Percentiles rank a stretch among this genome's conserved stretches.
These are phyloP conservation scores for Polyporus arcularius DNA, from an alignment of 768 basidiomycete species.

Conservation along the genomic window DNA sequence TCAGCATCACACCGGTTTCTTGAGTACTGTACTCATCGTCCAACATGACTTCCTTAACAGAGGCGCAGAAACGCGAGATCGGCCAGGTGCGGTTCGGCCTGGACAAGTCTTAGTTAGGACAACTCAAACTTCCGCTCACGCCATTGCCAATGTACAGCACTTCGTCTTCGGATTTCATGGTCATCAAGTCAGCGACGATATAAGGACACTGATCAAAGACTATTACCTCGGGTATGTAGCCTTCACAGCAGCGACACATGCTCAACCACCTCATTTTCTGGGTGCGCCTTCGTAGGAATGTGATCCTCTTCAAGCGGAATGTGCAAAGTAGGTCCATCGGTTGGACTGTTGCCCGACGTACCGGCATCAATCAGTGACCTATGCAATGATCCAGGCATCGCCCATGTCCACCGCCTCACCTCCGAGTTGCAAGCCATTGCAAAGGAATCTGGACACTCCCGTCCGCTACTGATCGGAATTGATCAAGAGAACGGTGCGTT, in stretches of 20 bases:
- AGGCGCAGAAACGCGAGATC: slow-evolving; percentile 30
- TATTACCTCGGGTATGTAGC: slow-evolving; percentile 56
- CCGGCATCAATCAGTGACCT: background rate
- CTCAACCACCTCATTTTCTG: background rate
- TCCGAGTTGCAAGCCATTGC: slow-evolving; percentile 55
- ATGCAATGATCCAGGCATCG: slow-evolving; percentile 39
- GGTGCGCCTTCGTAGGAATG: slow-evolving; percentile 34
- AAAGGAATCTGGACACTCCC: slow-evolving; percentile 53
- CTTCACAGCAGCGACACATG: background rate
- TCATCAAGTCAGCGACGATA: slow-evolving; percentile 48
- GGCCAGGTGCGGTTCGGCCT: slow-evolving; percentile 25
- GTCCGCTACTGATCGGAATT: slow-evolving; percentile 64
- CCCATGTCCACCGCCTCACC: slow-evolving; percentile 51
- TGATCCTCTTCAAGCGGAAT: slow-evolving; percentile 73
- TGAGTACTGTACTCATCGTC: background rate
- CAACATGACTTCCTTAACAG: slow-evolving; percentile 19
- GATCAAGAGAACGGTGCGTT: slow-evolving; percentile 73
- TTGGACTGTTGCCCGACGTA: background rate
- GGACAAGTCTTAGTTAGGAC: background rate
- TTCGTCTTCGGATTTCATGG: slow-evolving; percentile 76
- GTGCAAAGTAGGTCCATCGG: slow-evolving; percentile 44
- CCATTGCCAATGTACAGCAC: slow-evolving; percentile 42
- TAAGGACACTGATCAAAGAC: slow-evolving; percentile 56
- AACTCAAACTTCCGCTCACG: background rate
- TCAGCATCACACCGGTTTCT: too few relatives aligned